Conservation (phyloP, 495 filamentous ascomycete genomes). For the Xanthoparmelia taractica region DNA sequence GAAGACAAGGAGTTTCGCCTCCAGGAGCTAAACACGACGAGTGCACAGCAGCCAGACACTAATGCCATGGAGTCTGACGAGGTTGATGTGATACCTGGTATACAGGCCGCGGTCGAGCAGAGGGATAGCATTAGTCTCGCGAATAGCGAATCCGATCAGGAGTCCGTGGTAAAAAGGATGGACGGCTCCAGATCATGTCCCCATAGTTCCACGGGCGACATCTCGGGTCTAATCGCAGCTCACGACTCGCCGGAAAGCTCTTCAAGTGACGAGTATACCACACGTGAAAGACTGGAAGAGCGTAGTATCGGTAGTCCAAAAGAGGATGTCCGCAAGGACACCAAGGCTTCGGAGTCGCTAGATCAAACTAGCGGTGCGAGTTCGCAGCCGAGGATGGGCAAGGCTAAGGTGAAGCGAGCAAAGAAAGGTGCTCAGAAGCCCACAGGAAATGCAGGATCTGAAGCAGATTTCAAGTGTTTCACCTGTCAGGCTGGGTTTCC, state of each 20-base stretch:
- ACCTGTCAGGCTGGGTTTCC: conserved; percentile 54
- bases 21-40: conserved; percentile 20
- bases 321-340: background rate
- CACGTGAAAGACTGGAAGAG: conserved; percentile 39
- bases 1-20: conserved; percentile 59
- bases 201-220: background rate
- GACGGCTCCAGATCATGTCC: background rate
- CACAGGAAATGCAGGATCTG: conserved; percentile 17
- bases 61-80: background rate
- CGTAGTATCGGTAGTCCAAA: conserved; percentile 17
- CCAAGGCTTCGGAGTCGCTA: conserved; percentile 20
- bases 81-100: background rate
- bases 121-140: background rate
- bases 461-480: conserved; percentile 43
- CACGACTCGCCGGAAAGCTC: conserved; percentile 1
- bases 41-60: background rate
- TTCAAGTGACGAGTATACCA: conserved; percentile 40
- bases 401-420: conserved; percentile 79
- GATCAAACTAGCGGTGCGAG: conserved; percentile 23
- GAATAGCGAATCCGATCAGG: background rate
- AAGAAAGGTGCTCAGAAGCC: conserved; percentile 66
- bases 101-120: background rate
- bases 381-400: conserved; percentile 55
- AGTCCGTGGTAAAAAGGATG: background rate
- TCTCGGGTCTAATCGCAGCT: background rate